Percentiles rank a stretch among this genome's conserved stretches.
phyloP scores from a whole-genome alignment of 768 basidiomycete species.

The Collybia sordida region DNA sequence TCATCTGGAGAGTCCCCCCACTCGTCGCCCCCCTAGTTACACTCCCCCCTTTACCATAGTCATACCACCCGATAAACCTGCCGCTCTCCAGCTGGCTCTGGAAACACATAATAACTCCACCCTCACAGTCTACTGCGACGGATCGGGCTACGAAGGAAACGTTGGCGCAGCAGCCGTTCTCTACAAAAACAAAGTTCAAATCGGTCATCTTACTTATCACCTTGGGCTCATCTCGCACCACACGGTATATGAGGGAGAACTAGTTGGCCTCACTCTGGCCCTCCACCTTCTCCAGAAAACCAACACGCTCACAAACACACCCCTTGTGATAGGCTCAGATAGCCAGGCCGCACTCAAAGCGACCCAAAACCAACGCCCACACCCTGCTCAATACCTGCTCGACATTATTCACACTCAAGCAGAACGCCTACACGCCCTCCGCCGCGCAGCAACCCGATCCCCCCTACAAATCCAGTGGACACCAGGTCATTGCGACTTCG shows the following conservation, averaged over 20 bases:
- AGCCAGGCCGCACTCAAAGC: constrained; percentile 10
- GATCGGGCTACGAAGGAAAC: constrained; percentile 8
- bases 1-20: too few relatives aligned
- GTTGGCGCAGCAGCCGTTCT: constrained; percentile 8
- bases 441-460: neutral
- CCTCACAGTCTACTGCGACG: constrained; percentile 4
- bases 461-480: constrained; percentile 7
- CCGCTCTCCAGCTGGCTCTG: neutral
- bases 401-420: constrained; percentile 1
- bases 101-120: neutral
- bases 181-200: neutral
- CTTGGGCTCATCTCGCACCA: constrained; percentile 1
- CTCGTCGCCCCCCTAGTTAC: neutral
- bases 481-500: constrained; percentile 8
- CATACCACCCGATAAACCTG: constrained; percentile 1
- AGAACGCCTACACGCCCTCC: constrained; percentile 3
- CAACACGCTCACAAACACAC: neutral
- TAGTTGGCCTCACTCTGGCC: constrained; percentile 4
- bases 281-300: constrained; percentile 5
- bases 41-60: constrained; percentile 1
- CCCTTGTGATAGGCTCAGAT: constrained; percentile 5
- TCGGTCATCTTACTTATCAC: neutral
- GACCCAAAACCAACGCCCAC: constrained; percentile 3
- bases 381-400: constrained; percentile 8
- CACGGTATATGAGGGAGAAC: constrained; percentile 8